Evolutionary conservation across 495 filamentous ascomycete genomes (phyloP).

Genomic region (Articulospora tetracladia): DNA sequence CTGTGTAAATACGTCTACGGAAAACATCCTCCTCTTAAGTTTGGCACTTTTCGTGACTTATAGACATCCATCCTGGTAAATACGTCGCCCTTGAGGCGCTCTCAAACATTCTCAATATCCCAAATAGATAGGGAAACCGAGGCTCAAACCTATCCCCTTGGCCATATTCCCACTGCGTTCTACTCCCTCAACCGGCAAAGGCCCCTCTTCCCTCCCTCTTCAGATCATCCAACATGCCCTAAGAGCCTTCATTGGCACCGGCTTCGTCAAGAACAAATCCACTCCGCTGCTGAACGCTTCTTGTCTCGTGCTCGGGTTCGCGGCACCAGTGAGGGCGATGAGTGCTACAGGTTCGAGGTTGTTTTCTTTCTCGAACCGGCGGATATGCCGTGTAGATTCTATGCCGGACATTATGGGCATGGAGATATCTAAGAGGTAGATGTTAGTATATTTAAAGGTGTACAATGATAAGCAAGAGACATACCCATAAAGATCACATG

Average conservation of each 20-base stretch:
- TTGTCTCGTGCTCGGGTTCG: conserved; percentile 55
- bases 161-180: too few species aligned
- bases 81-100: too few species aligned
- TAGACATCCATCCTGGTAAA: too few species aligned
- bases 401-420: conserved; percentile 68
- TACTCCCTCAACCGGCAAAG: background rate
- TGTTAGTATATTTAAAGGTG: background rate
- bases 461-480: too few species aligned
- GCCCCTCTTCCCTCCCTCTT: conserved; percentile 14
- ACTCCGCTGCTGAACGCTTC: conserved; percentile 63
- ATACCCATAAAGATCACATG: conserved; percentile 57
- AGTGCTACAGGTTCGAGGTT: conserved; percentile 44
- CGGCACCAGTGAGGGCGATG: conserved; percentile 67
- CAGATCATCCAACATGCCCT: conserved; percentile 25
- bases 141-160: too few species aligned
- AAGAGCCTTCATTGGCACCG: conserved; percentile 41
- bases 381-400: conserved; percentile 51
- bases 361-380: conserved; percentile 42
- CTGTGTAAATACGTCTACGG: too few species aligned
- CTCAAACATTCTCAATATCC: too few species aligned
- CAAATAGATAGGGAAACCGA: too few species aligned
- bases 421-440: conserved; percentile 48
- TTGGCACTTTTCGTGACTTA: too few species aligned
- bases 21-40: too few species aligned
- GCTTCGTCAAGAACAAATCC: conserved; percentile 69